Evolutionary conservation across 1,284 basidiomycete genomes (phyloP).

Genomic region (Flammula alnicola): DNA sequence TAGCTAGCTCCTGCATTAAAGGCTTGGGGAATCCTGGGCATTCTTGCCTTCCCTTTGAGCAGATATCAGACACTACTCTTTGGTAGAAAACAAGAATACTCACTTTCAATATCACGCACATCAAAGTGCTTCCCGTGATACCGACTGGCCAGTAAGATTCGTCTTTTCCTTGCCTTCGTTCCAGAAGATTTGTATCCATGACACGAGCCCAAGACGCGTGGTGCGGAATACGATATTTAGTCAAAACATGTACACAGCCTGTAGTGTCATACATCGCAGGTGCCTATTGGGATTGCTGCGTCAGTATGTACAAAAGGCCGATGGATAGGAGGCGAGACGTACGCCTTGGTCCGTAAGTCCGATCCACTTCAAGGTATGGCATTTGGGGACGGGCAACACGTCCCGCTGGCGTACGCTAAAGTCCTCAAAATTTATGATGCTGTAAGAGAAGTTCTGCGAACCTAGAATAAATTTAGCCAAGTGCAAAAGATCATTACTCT

Average conservation of each 20-base stretch:
- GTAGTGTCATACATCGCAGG: slow-evolving; percentile 91
- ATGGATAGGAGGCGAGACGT: slow-evolving; percentile 34
- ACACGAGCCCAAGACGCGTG: slow-evolving; percentile 93
- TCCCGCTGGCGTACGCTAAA: slow-evolving; percentile 90
- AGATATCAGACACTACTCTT: neutral
- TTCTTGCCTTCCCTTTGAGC: slow-evolving; percentile 77
- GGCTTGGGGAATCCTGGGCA: slow-evolving; percentile 89
- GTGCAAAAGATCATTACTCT: neutral
- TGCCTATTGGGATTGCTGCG: too few relatives aligned
- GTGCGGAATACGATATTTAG: slow-evolving; percentile 84
- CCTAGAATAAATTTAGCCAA: slow-evolving; percentile 48
- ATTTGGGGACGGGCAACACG: slow-evolving; percentile 80
- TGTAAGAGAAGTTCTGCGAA: slow-evolving; percentile 89
- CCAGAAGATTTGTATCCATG: slow-evolving; percentile 81
- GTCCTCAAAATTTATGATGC: slow-evolving; percentile 86
- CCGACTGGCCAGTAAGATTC: slow-evolving; percentile 97
- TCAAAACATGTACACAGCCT: slow-evolving; percentile 84
- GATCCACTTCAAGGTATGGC: slow-evolving; percentile 84
- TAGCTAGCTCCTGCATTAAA: slow-evolving; percentile 86
- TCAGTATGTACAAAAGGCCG: too few relatives aligned
- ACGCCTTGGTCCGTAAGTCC: slow-evolving; percentile 92
- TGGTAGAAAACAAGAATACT: neutral
- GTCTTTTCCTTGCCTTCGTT: slow-evolving; percentile 81
- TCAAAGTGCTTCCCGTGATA: slow-evolving; percentile 73
- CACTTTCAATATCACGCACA: slow-evolving; percentile 93